Conservation (phyloP, 1,139 yeast species). For the Nematodospora anomalae region DNA sequence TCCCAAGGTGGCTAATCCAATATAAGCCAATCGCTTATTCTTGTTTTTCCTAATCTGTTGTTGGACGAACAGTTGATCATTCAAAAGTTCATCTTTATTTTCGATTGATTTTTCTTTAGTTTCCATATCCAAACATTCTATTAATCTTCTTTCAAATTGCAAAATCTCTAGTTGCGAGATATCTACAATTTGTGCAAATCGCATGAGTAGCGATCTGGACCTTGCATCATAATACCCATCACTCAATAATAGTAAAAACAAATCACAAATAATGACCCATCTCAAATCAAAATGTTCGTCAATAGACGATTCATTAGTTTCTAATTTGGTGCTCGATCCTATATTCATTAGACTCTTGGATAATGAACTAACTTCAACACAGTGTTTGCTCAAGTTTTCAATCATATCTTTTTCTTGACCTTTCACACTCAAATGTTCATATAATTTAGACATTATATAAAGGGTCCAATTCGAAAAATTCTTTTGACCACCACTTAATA, state of each 20-base stretch:
- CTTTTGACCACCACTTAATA: slow-evolving; percentile 69
- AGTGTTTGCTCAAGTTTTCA: slow-evolving; percentile 81
- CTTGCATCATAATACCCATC: slow-evolving; percentile 90
- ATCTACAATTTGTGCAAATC: slow-evolving; percentile 62
- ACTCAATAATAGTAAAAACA: slow-evolving; percentile 74
- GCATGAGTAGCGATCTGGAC: slow-evolving; percentile 70
- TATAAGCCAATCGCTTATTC: slow-evolving; percentile 73
- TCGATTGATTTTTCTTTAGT: slow-evolving; percentile 54
- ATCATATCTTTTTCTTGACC: slow-evolving; percentile 84
- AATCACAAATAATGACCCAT: slow-evolving; percentile 92
- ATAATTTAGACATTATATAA: slow-evolving; percentile 66
- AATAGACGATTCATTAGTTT: slow-evolving; percentile 10
- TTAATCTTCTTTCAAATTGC: slow-evolving; percentile 88
- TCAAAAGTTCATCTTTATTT: slow-evolving; percentile 69
- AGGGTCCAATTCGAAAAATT: slow-evolving; percentile 86
- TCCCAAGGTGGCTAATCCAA: slow-evolving; percentile 95
- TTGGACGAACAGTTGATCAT: slow-evolving; percentile 70
- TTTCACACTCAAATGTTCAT: slow-evolving; percentile 74
- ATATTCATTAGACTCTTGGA: slow-evolving; percentile 54
- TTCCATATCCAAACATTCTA: slow-evolving; percentile 87
- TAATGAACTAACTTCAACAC: slow-evolving; percentile 73
- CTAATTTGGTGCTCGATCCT: slow-evolving; percentile 35
- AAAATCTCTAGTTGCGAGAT: slow-evolving; percentile 64
- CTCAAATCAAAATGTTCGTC: slow-evolving; percentile 61
- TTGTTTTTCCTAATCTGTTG: slow-evolving; percentile 64